Evolutionary conservation across 1,284 basidiomycete genomes (phyloP), one percentile per base, ranked within the genome.

Genomic region (Ustilago hordei): DNA sequence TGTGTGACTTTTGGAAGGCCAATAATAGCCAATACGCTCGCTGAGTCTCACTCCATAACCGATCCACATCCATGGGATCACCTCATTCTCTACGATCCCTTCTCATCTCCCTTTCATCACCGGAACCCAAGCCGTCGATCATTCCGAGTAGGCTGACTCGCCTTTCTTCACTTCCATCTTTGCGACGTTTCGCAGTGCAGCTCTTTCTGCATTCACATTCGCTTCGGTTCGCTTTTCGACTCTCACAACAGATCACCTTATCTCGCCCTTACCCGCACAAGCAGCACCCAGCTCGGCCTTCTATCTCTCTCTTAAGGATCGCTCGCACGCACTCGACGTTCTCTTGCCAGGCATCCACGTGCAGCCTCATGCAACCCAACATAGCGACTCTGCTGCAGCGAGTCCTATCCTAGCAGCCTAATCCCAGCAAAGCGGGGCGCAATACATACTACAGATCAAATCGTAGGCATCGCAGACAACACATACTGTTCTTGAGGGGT

Each of bases 1-100:
- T 34, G 32, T 61, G 60, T 55, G 53, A 55, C 60, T 62, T 55
- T 55, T 6, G 28, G 60, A 15, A 35, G 47, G 3, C 7, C 9
- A 38, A 11, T 19, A n/a, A 52, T 8, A 54, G 36, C 23, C 23
- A 28, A 5, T 38, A 7, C 36, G 28, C 38, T 38, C 8, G 55
- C 55, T 57, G 15, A 57, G 55, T 57, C 43, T 35, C 8, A 19
- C 31, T 45, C 32, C 19, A 11, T 34, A 28, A 32, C 12, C 7
- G 15, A 8, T 15, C 43, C 43, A 28, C 23, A 45, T 45, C 43
- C 43, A 19, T 45, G 7, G n/a, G 43, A 19, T 45, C 19, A 45
- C 43, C 43, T 45, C 50, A 32, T 52, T 52, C 28, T 28, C 28
- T 52, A 32, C 50, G 32, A 32, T 31, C 50, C 4, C 50, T 32